These are phyloP conservation scores for Pythium sp. DNA, from an alignment of 352 stramenopile species.

Conservation along the genomic window DNA sequence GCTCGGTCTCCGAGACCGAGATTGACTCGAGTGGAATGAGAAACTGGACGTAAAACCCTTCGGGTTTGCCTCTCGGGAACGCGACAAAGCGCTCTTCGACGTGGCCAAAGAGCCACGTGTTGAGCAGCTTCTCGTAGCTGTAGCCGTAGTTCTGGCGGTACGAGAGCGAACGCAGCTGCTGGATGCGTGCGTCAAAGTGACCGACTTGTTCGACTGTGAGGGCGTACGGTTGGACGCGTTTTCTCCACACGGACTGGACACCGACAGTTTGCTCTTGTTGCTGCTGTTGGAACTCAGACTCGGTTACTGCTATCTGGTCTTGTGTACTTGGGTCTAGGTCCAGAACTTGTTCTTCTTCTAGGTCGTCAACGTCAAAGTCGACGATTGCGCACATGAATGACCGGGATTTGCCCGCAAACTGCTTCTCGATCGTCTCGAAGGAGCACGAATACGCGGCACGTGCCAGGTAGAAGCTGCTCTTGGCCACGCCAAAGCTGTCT, in stretches of 20 bases:
- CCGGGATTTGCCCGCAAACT: slow-evolving; percentile 12
- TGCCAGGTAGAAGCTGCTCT: slow-evolving; percentile 24
- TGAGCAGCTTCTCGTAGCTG: slow-evolving; percentile 26
- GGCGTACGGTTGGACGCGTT: slow-evolving; percentile 15
- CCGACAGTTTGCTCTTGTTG: not conserved
- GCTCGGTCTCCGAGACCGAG: slow-evolving; percentile 6
- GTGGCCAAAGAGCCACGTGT: slow-evolving; percentile 36
- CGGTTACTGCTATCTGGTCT: not conserved
- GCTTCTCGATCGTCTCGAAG: slow-evolving; percentile 21
- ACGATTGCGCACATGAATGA: slow-evolving; percentile 36
- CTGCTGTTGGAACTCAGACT: not conserved
- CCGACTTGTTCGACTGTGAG: slow-evolving; percentile 20
- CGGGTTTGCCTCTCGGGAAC: slow-evolving; percentile 44
- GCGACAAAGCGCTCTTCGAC: slow-evolving; percentile 42
- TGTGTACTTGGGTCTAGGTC: slow-evolving; percentile 15
- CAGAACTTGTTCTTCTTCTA: slow-evolving; percentile 24
- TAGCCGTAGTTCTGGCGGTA: slow-evolving; percentile 2
- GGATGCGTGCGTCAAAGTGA: slow-evolving; percentile 20
- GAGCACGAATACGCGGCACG: slow-evolving; percentile 26
- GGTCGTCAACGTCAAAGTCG: slow-evolving; percentile 54
- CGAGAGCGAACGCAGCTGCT: slow-evolving; percentile 11
- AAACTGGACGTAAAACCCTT: slow-evolving; percentile 61
- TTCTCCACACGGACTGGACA: slow-evolving; percentile 13
- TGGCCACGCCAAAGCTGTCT: slow-evolving; percentile 6
- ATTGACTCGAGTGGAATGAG: slow-evolving; percentile 29